A percentile compares a stretch with the other conserved stretches of the same genome.
Evolutionary conservation across 768 basidiomycete genomes (phyloP).

Genomic region (Rhizopogon roseolus): DNA sequence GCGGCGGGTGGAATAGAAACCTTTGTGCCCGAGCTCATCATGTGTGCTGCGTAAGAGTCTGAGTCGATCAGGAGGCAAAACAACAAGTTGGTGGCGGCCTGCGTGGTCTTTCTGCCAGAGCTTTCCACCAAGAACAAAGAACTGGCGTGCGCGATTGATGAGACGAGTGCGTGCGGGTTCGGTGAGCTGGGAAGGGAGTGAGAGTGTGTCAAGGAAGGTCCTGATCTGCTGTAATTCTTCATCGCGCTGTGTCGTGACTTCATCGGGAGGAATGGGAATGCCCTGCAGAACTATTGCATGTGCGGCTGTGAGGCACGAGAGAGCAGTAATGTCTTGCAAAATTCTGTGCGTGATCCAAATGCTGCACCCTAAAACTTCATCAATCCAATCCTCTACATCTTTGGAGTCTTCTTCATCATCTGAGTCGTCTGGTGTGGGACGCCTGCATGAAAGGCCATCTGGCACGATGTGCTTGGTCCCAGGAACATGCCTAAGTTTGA

Average conservation of each 20-base stretch:
- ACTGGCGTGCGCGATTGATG: conserved; percentile 1
- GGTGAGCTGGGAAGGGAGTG: too few species aligned
- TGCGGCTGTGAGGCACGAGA: too few species aligned
- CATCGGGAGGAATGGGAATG: too few species aligned
- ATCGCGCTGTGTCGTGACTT: too few species aligned
- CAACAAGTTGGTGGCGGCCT: conserved; percentile 18
- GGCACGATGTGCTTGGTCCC: conserved; percentile 17
- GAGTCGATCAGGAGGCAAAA: conserved; percentile 10
- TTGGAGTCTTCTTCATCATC: too few species aligned
- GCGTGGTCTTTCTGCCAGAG: conserved; percentile 17
- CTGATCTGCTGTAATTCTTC: too few species aligned
- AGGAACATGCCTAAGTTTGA: conserved; percentile 26
- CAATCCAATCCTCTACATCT: background rate
- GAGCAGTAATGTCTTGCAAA: too few species aligned
- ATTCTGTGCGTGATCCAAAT: background rate
- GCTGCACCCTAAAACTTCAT: background rate
- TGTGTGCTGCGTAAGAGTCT: conserved; percentile 21
- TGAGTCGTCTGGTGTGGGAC: conserved; percentile 9
- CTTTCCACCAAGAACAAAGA: conserved; percentile 9
- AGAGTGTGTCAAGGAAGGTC: too few species aligned
- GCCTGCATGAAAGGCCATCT: conserved; percentile 25
- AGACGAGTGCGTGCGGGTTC: too few species aligned
- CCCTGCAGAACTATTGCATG: too few species aligned
- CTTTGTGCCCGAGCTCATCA: conserved; percentile 24
- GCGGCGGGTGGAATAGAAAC: conserved; percentile 16